Evolutionary conservation across 805 yeast genomes (phyloP), one percentile per base, ranked within the genome.

Genomic region (Wickerhamiella bombiphila): DNA sequence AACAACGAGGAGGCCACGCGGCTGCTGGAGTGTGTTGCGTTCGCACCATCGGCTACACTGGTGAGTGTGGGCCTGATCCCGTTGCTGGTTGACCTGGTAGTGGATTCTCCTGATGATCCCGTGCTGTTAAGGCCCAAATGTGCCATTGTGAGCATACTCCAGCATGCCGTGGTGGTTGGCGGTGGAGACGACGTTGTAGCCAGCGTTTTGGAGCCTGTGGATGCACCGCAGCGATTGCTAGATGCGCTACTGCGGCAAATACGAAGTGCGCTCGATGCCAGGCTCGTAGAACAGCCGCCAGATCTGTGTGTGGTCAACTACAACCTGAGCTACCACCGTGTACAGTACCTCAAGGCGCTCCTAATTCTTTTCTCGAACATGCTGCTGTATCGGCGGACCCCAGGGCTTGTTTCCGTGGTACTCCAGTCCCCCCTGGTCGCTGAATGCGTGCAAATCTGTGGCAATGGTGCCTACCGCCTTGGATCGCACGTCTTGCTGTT

Each of bases 291-390:
- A 17, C 5, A 13, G 8, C 11, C 8, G 16, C 33, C 33, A 5
- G 33, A 30, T 16, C 18, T 6, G 8, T 8, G 33, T 16, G 33
- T n/a, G 14, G 33, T 15, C 5, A n/a, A 30, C 22, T 30, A 30
- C 33, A 15, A 8, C 22, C 9, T 30, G 7, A 15, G 33, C 22
- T 30, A 30, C 22, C 7, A 7, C 9, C 33, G 33, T 7, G 22
- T 22, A 7, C 19, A 13, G 33, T 30, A 13, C 22, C 15, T 30
- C 33, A 30, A 30, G 33, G 11, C 33, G 20, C 33, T 30, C 9
- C 22, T 30, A 22, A 16, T 30, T n/a, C 7, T 30, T 13, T 30
- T 7, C 22, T 17, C 19, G 33, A 30, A 30, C 22, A 30, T 30
- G 33, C 33, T 30, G 13, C 18, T 22, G 14, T 19, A 19, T 22